phyloP scores from a whole-genome alignment of 2,329 filamentous ascomycete genomes.

The Lachnellula arida region DNA sequence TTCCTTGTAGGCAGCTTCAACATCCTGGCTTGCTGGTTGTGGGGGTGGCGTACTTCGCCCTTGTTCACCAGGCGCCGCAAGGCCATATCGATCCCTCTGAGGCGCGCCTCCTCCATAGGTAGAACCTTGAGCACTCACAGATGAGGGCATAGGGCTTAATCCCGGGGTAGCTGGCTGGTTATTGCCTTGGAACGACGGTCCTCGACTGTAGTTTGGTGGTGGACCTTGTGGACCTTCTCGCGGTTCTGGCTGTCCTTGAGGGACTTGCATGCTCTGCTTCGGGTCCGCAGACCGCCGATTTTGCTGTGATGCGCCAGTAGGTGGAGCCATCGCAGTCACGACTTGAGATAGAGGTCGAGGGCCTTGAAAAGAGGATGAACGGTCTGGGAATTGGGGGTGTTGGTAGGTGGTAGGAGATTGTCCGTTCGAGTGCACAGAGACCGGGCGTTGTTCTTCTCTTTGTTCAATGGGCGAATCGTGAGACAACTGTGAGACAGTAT shows the following conservation, averaged over 20 bases:
- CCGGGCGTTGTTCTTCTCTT: conserved; percentile 27
- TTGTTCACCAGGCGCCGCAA: conserved; percentile 32
- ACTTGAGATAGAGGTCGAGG: conserved; percentile 25
- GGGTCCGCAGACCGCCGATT: conserved; percentile 28
- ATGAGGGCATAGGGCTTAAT: conserved; percentile 20
- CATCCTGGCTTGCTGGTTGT: conserved; percentile 25
- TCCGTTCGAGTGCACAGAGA: conserved; percentile 28
- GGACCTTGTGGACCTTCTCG: conserved; percentile 16
- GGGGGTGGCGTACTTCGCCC: conserved; percentile 45
- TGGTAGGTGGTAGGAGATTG: conserved; percentile 23
- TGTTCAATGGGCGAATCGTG: conserved; percentile 50
- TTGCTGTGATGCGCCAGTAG: conserved; percentile 19
- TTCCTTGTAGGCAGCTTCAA: conserved; percentile 38
- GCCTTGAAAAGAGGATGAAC: conserved; percentile 23
- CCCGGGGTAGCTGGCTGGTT: conserved; percentile 24
- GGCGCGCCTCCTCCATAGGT: conserved; percentile 31
- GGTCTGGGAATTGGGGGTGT: conserved; percentile 24
- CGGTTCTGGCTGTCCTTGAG: conserved; percentile 24
- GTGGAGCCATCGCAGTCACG: conserved; percentile 25
- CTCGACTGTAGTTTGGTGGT: conserved; percentile 27
- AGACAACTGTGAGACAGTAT: conserved; percentile 59
- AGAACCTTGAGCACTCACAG: conserved; percentile 19
- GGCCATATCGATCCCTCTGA: conserved; percentile 29
- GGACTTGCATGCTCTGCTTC: conserved; percentile 22
- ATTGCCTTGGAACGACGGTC: conserved; percentile 17